A percentile compares a stretch with the other conserved stretches of the same genome.
Evolutionary conservation across 1,139 yeast genomes (phyloP).

Genomic region (Geotrichum europaeum): DNA sequence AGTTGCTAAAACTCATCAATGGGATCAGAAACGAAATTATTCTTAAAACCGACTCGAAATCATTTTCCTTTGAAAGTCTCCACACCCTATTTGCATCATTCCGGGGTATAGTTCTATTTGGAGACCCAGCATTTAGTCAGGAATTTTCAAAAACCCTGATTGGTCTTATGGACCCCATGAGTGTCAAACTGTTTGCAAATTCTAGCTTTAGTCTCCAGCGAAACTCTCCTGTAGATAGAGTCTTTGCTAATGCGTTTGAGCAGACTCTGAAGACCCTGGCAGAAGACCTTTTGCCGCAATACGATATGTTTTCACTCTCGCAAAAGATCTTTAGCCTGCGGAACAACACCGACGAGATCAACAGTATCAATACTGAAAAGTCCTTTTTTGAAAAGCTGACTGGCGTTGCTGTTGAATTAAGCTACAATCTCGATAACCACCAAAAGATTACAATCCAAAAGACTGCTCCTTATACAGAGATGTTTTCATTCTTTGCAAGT

Average conservation of each 20-base stretch:
- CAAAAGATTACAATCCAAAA: slow-evolving; percentile 17
- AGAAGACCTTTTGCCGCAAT: slow-evolving; percentile 1
- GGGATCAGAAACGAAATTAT: slow-evolving; percentile 21
- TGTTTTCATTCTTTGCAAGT: slow-evolving; percentile 24
- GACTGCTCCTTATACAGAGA: slow-evolving; percentile 18
- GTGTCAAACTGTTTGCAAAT: slow-evolving; percentile 3
- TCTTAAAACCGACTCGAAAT: slow-evolving; percentile 20
- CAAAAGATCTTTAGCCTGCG: background rate
- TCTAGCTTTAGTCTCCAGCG: background rate
- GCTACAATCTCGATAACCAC: slow-evolving; percentile 4
- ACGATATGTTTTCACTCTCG: background rate
- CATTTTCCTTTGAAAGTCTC: slow-evolving; percentile 20
- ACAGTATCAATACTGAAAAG: background rate
- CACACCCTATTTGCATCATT: slow-evolving; percentile 19
- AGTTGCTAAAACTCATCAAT: slow-evolving; percentile 19
- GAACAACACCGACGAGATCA: background rate
- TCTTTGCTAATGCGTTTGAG: slow-evolving; percentile 3
- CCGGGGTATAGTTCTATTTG: slow-evolving; percentile 23
- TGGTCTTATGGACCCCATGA: background rate
- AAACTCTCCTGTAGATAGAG: slow-evolving; percentile 9
- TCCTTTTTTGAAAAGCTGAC: slow-evolving; percentile 1
- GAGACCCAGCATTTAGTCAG: slow-evolving; percentile 23
- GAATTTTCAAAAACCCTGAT: slow-evolving; percentile 13
- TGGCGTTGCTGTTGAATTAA: slow-evolving; percentile 1
- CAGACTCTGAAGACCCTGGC: background rate